Conservation (phyloP, 2,329 filamentous ascomycete species). For the Aureobasidium sp. region DNA sequence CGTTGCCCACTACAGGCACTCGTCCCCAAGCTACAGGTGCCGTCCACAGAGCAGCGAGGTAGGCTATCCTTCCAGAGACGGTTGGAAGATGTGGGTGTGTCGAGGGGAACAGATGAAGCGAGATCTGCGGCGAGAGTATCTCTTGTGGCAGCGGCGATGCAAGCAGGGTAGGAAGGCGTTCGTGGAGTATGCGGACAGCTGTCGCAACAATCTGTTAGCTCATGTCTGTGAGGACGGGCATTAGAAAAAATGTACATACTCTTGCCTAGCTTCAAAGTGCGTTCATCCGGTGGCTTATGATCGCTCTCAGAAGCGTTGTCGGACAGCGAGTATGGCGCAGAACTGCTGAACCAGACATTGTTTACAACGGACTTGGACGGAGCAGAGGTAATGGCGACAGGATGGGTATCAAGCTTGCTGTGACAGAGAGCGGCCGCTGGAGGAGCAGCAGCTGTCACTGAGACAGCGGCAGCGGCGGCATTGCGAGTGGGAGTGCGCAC, state of each 20-base stretch:
- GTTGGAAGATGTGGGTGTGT: slow-evolving; percentile 83
- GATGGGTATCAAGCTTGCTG: not conserved
- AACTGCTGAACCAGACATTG: slow-evolving; percentile 10
- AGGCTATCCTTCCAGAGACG: slow-evolving; percentile 84
- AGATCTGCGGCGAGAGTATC: slow-evolving; percentile 54
- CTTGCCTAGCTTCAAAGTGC: slow-evolving; percentile 53
- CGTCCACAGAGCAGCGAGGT: slow-evolving; percentile 90
- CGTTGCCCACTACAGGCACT: slow-evolving; percentile 82
- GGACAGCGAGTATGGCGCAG: not conserved
- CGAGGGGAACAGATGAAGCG: slow-evolving; percentile 56
- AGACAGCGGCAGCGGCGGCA: not conserved
- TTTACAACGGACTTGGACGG: not conserved
- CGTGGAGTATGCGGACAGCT: slow-evolving; percentile 55
- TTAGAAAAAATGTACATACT: slow-evolving; percentile 34
- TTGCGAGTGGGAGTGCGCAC: slow-evolving; percentile 1
- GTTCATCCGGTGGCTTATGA: slow-evolving; percentile 46
- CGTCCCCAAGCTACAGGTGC: slow-evolving; percentile 93
- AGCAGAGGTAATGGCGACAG: not conserved
- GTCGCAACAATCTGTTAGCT: not conserved
- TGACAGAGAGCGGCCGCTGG: not conserved
- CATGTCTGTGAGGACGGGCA: not conserved
- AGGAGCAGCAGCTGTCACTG: not conserved
- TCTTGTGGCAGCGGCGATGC: slow-evolving; percentile 53
- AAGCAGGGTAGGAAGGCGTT: slow-evolving; percentile 52
- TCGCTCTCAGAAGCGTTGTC: slow-evolving; percentile 14